Conservation (phyloP, 129 eudicot genomes). For the Centella asiatica region DNA sequence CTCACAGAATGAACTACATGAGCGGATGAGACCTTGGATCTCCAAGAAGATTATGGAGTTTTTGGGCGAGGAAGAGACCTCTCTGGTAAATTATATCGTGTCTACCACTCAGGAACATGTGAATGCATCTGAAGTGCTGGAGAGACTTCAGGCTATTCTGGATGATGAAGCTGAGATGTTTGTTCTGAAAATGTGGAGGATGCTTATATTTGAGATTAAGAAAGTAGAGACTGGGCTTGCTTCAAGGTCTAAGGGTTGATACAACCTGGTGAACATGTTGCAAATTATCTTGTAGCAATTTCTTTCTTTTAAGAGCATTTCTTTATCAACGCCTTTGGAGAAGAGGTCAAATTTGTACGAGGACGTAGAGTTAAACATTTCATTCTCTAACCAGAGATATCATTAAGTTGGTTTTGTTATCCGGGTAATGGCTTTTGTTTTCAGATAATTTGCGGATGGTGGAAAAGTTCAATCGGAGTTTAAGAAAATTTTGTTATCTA, state of each 20-base stretch:
- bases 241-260: constrained; percentile 39
- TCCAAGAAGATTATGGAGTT: constrained; percentile 89
- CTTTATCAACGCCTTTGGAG: background rate
- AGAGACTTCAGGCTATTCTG: constrained; percentile 55
- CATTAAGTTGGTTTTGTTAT: too few species aligned
- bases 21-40: constrained; percentile 94
- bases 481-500: too few species aligned
- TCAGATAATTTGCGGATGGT: too few species aligned
- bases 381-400: too few species aligned
- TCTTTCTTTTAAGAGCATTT: background rate
- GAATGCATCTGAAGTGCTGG: constrained; percentile 74
- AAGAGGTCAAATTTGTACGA: background rate
- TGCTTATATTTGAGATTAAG: constrained; percentile 92
- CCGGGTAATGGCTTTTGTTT: too few species aligned
- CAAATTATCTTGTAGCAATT: background rate
- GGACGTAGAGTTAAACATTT: background rate
- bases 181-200: constrained; percentile 98
- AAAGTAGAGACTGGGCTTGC: constrained; percentile 82
- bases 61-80: constrained; percentile 81
- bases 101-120: constrained; percentile 86
- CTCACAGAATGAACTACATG: constrained; percentile 72
- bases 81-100: constrained; percentile 85
- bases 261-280: background rate
- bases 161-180: constrained; percentile 99
- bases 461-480: too few species aligned